phyloP scores from a whole-genome alignment of 2,329 filamentous ascomycete genomes.

The Fusarium sp. region DNA sequence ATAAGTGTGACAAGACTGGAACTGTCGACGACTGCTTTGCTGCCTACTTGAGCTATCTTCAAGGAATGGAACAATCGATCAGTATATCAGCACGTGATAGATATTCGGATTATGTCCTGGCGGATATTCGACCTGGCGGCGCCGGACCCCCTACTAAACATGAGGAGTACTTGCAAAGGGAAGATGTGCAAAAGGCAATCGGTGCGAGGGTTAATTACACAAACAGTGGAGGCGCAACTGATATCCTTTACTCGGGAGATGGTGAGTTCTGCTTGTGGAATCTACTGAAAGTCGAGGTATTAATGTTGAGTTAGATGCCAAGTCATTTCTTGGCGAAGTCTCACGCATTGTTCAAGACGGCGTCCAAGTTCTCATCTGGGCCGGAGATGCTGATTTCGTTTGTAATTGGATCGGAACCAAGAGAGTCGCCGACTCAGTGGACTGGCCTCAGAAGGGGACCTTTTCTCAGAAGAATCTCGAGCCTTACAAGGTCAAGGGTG shows the following conservation, averaged over 20 bases:
- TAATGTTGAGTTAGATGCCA: not conserved
- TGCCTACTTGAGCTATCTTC: not conserved
- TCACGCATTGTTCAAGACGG: not conserved
- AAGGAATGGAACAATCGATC: not conserved
- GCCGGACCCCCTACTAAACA: not conserved
- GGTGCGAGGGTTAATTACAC: constrained; percentile 1
- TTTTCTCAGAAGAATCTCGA: not conserved
- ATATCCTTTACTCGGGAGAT: not conserved
- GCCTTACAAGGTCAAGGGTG: not conserved
- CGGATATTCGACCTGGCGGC: not conserved
- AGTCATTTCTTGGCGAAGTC: not conserved
- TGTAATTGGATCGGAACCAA: constrained; percentile 1
- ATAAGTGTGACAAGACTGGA: not conserved
- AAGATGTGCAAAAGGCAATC: not conserved
- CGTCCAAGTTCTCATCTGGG: not conserved
- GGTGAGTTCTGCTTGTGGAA: not conserved
- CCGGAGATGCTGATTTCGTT: not conserved
- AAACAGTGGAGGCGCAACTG: not conserved
- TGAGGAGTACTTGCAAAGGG: constrained; percentile 1
- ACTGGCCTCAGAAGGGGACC: not conserved
- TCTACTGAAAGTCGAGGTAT: too few relatives aligned
- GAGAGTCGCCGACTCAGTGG: not conserved
- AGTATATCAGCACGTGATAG: not conserved
- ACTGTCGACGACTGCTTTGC: not conserved
- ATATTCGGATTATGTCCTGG: not conserved